Conservation (phyloP, 1,284 basidiomycete genomes). For the Crucibulum parvulum region DNA sequence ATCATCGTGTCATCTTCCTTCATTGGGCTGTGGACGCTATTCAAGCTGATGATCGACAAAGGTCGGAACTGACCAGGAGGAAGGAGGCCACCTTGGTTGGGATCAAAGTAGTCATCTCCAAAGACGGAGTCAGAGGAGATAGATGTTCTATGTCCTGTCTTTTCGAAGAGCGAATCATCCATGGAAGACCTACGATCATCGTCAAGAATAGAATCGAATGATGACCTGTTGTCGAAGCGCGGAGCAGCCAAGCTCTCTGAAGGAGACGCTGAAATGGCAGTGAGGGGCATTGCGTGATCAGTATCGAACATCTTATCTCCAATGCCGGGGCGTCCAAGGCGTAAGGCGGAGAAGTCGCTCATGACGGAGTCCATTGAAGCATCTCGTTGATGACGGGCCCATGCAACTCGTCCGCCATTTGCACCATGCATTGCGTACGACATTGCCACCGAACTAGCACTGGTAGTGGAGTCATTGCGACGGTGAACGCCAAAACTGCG, state of each 20-base stretch:
- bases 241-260: conserved; percentile 29
- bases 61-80: conserved; percentile 63
- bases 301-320: conserved; percentile 90
- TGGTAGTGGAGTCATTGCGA: conserved; percentile 58
- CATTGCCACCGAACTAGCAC: conserved; percentile 59
- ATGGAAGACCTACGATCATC: conserved; percentile 44
- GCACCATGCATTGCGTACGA: conserved; percentile 60
- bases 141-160: conserved; percentile 58
- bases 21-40: conserved; percentile 55
- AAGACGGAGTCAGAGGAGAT: conserved; percentile 72
- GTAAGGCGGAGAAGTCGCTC: conserved; percentile 67
- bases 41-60: conserved; percentile 65
- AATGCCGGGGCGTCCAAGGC: conserved; percentile 74
- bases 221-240: conserved; percentile 36
- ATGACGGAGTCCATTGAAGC: conserved; percentile 68
- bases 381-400: conserved; percentile 68
- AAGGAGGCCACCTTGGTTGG: conserved; percentile 36
- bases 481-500: conserved; percentile 56
- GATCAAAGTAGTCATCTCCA: conserved; percentile 51
- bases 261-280: conserved; percentile 75
- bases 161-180: conserved; percentile 73
- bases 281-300: conserved; percentile 64
- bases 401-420: conserved; percentile 61
- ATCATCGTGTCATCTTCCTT: conserved; percentile 84
- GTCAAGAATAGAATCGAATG: conserved; percentile 72